phyloP scores from a whole-genome alignment of 257 asterid genomes.

The Lithospermum erythrorhizon region DNA sequence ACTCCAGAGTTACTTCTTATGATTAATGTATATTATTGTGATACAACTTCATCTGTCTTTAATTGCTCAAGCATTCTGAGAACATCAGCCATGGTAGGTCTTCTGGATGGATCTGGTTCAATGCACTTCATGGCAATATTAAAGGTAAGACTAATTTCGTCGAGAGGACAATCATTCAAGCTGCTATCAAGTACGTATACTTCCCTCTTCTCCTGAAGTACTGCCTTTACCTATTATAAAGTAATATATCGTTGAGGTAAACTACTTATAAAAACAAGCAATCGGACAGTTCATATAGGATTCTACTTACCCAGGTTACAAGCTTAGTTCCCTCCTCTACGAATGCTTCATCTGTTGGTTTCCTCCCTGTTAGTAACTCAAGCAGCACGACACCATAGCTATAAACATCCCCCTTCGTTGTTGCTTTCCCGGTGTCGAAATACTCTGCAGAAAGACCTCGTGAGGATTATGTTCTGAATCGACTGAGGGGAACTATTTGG shows the following conservation, averaged over 20 bases:
- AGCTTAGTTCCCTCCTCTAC: conserved; percentile 88
- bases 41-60: conserved; percentile 20
- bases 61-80: conserved; percentile 59
- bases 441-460: conserved; percentile 47
- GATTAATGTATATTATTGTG: conserved; percentile 5
- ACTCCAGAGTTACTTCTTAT: not conserved
- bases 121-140: conserved; percentile 60
- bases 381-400: conserved; percentile 88
- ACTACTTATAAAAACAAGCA: not conserved
- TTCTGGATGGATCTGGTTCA: conserved; percentile 57
- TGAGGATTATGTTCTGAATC: conserved; percentile 4
- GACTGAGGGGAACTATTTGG: not conserved
- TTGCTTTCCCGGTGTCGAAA: conserved; percentile 82
- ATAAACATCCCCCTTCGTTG: conserved; percentile 81
- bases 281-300: not conserved
- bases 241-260: not conserved
- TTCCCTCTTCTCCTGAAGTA: conserved; percentile 67
- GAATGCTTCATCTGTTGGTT: conserved; percentile 67
- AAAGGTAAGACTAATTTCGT: conserved; percentile 49
- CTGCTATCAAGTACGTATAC: conserved; percentile 51
- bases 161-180: conserved; percentile 35
- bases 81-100: conserved; percentile 79
- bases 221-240: conserved; percentile 62
- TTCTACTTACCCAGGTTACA: conserved; percentile 69
- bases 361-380: conserved; percentile 78